A percentile compares a stretch with the other conserved stretches of the same genome.
Evolutionary conservation across 345 rosid species (phyloP).

Genomic region (Populus tremula): DNA sequence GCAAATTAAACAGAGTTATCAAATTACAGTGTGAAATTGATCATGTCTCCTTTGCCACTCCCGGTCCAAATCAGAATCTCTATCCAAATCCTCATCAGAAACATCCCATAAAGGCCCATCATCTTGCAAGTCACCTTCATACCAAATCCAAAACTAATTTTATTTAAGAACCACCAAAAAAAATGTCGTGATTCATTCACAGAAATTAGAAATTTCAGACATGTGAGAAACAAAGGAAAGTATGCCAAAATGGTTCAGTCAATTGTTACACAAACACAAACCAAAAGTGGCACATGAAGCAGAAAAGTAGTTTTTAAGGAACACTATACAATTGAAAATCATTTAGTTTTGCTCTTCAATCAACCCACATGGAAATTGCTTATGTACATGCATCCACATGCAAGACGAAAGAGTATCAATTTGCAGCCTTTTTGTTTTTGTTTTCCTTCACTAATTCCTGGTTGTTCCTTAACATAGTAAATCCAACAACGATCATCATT

Average conservation of each 20-base stretch:
- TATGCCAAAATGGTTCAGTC: too few relatives aligned
- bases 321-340: background rate
- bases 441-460: background rate
- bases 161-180: background rate
- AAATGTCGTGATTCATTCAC: background rate
- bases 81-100: constrained; percentile 44
- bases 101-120: constrained; percentile 43
- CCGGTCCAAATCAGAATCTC: constrained; percentile 36
- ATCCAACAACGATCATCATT: background rate
- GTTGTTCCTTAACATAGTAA: background rate
- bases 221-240: background rate
- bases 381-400: background rate
- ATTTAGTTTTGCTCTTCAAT: background rate
- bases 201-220: background rate
- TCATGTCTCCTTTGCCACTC: constrained; percentile 46
- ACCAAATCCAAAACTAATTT: constrained; percentile 20
- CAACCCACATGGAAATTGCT: background rate
- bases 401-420: background rate
- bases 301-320: background rate
- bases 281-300: background rate
- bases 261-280: background rate
- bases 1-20: background rate
- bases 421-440: background rate
- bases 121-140: constrained; percentile 25
- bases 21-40: constrained; percentile 50